These are phyloP conservation scores for Colletotrichum neosansevieriae DNA, from an alignment of 2,329 filamentous ascomycete species.

Conservation along the genomic window DNA sequence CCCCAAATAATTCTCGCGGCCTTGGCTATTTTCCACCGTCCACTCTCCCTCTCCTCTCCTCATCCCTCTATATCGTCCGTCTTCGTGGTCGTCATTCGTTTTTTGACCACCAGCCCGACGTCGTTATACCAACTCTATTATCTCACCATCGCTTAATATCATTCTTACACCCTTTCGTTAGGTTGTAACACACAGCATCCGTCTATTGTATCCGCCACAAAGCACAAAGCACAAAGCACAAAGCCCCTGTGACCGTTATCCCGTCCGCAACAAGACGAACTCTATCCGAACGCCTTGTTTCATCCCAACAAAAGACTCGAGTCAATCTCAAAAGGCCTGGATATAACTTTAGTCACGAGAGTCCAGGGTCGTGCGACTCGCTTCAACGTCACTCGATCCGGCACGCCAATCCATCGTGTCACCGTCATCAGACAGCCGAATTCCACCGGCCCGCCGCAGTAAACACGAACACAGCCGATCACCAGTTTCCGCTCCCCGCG, in stretches of 20 bases:
- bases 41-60: not conserved
- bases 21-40: slow-evolving; percentile 16
- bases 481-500: slow-evolving; percentile 13
- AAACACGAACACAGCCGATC: slow-evolving; percentile 20
- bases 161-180: slow-evolving; percentile 11
- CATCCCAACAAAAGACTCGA: slow-evolving; percentile 29
- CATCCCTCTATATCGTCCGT: slow-evolving; percentile 3
- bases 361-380: too few relatives aligned
- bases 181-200: slow-evolving; percentile 3
- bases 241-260: not conserved
- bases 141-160: slow-evolving; percentile 33
- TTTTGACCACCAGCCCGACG: slow-evolving; percentile 5
- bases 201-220: not conserved
- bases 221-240: slow-evolving; percentile 1
- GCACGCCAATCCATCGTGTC: not conserved
- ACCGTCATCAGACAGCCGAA: slow-evolving; percentile 24
- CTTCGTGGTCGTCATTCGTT: slow-evolving; percentile 33
- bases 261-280: slow-evolving; percentile 20
- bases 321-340: slow-evolving; percentile 7
- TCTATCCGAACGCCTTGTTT: slow-evolving; percentile 9
- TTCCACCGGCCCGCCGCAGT: slow-evolving; percentile 25
- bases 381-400: not conserved
- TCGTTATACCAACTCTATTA: not conserved
- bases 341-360: not conserved
- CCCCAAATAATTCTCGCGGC: slow-evolving; percentile 19